Evolutionary conservation across 176 grass and related monocot genomes (phyloP).

Genomic region (Aegilops bicornis): DNA sequence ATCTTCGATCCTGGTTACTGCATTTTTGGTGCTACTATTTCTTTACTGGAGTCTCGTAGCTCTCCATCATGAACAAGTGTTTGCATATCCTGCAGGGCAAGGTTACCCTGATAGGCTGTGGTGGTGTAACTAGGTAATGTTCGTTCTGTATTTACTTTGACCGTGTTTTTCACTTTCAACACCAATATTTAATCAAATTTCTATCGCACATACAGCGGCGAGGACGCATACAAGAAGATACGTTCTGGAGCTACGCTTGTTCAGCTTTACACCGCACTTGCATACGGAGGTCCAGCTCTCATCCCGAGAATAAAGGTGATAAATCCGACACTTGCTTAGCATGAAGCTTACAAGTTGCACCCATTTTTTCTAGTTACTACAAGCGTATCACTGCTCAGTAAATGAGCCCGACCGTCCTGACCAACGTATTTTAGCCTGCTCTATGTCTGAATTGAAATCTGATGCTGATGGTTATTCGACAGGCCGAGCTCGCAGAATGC

Average conservation of each 20-base stretch:
- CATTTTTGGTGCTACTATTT: slow-evolving; percentile 6
- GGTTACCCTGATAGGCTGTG: slow-evolving; percentile 88
- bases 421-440: neutral
- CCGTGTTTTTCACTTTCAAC: neutral
- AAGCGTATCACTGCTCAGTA: neutral
- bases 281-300: slow-evolving; percentile 82
- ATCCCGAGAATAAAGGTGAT: slow-evolving; percentile 91
- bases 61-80: neutral
- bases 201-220: slow-evolving; percentile 52
- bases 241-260: slow-evolving; percentile 86
- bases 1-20: slow-evolving; percentile 8
- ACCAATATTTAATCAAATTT: slow-evolving; percentile 15
- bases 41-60: neutral
- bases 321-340: neutral
- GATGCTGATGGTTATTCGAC: slow-evolving; percentile 20
- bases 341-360: neutral
- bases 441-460: neutral
- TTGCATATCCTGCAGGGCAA: slow-evolving; percentile 67
- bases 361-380: no score
- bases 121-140: slow-evolving; percentile 83
- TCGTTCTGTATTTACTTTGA: slow-evolving; percentile 3
- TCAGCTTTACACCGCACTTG: slow-evolving; percentile 94
- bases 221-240: slow-evolving; percentile 99
- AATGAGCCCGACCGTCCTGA: neutral
- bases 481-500: slow-evolving; percentile 90